A percentile compares a stretch with the other conserved stretches of the same genome.
phyloP scores from a whole-genome alignment of 176 grass and related monocot species.

The Juncus inflexus region DNA sequence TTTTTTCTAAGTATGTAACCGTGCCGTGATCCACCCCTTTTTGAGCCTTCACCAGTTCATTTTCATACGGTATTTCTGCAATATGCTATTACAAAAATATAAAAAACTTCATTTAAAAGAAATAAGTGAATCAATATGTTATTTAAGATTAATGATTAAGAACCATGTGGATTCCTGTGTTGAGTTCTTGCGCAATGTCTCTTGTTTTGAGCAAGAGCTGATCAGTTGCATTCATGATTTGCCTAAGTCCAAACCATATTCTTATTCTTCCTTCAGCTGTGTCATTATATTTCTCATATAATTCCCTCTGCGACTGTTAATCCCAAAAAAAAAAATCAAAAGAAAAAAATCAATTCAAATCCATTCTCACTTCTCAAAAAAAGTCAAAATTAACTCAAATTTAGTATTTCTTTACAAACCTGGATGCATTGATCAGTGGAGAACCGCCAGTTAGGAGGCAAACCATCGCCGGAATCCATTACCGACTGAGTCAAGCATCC shows the following conservation, averaged over 20 bases:
- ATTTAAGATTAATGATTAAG: constrained; percentile 4
- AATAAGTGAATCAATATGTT: background rate
- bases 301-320: constrained; percentile 66
- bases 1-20: constrained; percentile 92
- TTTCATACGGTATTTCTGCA: constrained; percentile 94
- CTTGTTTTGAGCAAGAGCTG: constrained; percentile 76
- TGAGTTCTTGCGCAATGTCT: constrained; percentile 65
- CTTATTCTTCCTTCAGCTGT: constrained; percentile 81
- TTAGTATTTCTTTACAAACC: constrained; percentile 25
- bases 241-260: constrained; percentile 96
- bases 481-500: constrained; percentile 82
- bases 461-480: constrained; percentile 81
- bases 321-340: constrained; percentile 17
- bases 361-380: constrained; percentile 6
- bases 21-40: constrained; percentile 87
- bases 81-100: constrained; percentile 56
- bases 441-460: constrained; percentile 69
- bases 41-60: constrained; percentile 52
- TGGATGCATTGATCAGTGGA: constrained; percentile 75
- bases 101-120: constrained; percentile 1
- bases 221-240: constrained; percentile 93
- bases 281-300: constrained; percentile 74
- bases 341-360: background rate
- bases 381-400: background rate
- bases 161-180: constrained; percentile 99